Evolutionary conservation across 2,329 filamentous ascomycete genomes (phyloP).

Genomic region (Fusarium albidum): DNA sequence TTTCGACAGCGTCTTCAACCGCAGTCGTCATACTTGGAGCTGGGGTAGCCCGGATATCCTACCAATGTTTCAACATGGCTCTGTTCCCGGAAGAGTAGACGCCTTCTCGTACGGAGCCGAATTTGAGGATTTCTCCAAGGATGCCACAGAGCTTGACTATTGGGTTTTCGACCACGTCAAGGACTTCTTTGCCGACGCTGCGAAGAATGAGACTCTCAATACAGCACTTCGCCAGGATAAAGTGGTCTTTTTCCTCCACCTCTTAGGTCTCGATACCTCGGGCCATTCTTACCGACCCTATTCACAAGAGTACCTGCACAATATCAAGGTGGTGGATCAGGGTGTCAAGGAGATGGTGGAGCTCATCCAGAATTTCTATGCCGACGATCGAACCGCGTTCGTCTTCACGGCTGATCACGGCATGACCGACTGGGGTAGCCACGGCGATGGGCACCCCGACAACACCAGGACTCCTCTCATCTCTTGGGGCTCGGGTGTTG

Average conservation of each 20-base stretch:
- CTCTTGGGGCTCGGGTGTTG: constrained; percentile 91
- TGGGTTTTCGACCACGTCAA: constrained; percentile 98
- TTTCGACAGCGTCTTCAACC: constrained; percentile 98
- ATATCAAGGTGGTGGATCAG: constrained; percentile 92
- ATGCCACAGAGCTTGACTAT: constrained; percentile 82
- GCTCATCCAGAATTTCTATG: constrained; percentile 86
- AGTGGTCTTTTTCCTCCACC: constrained; percentile 92
- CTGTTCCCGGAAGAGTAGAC: constrained; percentile 85
- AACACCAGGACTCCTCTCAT: constrained; percentile 95
- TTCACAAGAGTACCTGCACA: constrained; percentile 92
- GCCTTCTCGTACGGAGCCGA: constrained; percentile 86
- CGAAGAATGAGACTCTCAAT: constrained; percentile 78
- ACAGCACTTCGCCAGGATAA: constrained; percentile 81
- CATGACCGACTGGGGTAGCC: constrained; percentile 99
- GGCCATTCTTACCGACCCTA: constrained; percentile 90
- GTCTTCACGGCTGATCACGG: constrained; percentile 98
- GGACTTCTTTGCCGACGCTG: constrained; percentile 82
- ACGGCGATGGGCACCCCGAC: constrained; percentile 96
- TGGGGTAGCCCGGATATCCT: constrained; percentile 99
- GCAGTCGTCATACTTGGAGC: constrained; percentile 96
- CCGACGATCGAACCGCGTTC: constrained; percentile 85
- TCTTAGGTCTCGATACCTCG: constrained; percentile 89
- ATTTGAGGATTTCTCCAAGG: constrained; percentile 86
- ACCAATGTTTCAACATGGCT: constrained; percentile 96
- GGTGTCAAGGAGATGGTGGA: constrained; percentile 86